These are phyloP conservation scores for Lachnellula cervina DNA, from an alignment of 2,329 filamentous ascomycete genomes.

Conservation along the genomic window DNA sequence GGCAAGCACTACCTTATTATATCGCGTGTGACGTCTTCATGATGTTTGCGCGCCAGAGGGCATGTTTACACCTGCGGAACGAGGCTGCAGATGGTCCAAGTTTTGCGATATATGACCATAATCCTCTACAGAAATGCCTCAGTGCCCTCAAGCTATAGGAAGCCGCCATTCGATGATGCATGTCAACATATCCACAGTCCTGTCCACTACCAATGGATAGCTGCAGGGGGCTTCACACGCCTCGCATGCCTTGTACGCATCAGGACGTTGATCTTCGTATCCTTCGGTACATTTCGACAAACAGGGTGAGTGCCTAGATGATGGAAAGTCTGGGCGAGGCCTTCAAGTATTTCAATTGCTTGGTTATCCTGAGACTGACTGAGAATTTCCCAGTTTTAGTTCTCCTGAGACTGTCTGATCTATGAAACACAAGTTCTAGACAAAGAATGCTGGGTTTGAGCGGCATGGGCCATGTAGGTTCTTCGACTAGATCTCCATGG, in stretches of 20 bases:
- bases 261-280: conserved; percentile 13
- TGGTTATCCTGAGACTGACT: conserved; percentile 17
- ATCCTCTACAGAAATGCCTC: not conserved
- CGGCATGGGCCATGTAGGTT: conserved; percentile 1
- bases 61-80: not conserved
- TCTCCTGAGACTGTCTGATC: conserved; percentile 18
- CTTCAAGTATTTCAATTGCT: conserved; percentile 7
- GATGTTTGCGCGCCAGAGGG: conserved; percentile 15
- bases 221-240: conserved; percentile 11
- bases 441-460: conserved; percentile 18
- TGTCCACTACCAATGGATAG: conserved; percentile 6
- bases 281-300: conserved; percentile 15
- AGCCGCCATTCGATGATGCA: not conserved
- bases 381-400: conserved; percentile 12
- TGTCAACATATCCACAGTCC: not conserved
- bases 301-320: conserved; percentile 8
- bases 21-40: conserved; percentile 13
- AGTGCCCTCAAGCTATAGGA: not conserved
- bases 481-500: not conserved
- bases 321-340: conserved; percentile 10
- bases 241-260: conserved; percentile 16
- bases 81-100: not conserved
- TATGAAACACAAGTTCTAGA: conserved; percentile 20
- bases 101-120: conserved; percentile 6
- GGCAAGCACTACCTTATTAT: conserved; percentile 17